These are phyloP conservation scores for Alternaria panax DNA, from an alignment of 2,329 filamentous ascomycete genomes.

Conservation along the genomic window DNA sequence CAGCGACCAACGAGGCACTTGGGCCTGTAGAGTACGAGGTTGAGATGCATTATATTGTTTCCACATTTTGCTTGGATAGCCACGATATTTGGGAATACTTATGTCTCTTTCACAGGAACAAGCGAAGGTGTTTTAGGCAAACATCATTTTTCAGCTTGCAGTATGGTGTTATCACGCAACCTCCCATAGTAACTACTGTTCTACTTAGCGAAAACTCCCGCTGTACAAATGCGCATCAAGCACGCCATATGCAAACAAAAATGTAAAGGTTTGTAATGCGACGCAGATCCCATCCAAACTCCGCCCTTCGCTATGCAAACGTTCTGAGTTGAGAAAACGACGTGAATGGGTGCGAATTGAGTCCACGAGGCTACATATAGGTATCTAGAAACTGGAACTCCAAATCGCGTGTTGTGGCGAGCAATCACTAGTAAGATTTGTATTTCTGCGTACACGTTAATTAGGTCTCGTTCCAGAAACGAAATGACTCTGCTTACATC, in stretches of 20 bases:
- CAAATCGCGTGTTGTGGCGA: not conserved
- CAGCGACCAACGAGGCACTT: no score
- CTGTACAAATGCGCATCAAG: not conserved
- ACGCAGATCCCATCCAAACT: not conserved
- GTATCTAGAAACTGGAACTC: not conserved
- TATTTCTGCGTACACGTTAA: conserved; percentile 11
- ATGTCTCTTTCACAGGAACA: not conserved
- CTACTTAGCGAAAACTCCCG: not conserved
- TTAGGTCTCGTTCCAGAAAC: not conserved
- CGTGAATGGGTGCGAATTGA: not conserved
- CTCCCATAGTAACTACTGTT: not conserved
- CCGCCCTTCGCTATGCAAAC: conserved; percentile 19
- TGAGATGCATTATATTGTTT: no score
- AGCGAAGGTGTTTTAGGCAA: not conserved
- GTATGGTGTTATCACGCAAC: not conserved
- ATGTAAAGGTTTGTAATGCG: not conserved
- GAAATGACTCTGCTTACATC: conserved; percentile 71
- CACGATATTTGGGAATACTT: not conserved
- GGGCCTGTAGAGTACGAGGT: no score
- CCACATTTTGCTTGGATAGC: no score
- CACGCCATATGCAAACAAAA: not conserved
- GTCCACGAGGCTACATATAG: not conserved
- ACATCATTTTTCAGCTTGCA: not conserved
- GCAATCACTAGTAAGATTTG: conserved; percentile 15
- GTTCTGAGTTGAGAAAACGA: not conserved